phyloP scores from a whole-genome alignment of 2,329 filamentous ascomycete species.

The Verticillium isaacii region DNA sequence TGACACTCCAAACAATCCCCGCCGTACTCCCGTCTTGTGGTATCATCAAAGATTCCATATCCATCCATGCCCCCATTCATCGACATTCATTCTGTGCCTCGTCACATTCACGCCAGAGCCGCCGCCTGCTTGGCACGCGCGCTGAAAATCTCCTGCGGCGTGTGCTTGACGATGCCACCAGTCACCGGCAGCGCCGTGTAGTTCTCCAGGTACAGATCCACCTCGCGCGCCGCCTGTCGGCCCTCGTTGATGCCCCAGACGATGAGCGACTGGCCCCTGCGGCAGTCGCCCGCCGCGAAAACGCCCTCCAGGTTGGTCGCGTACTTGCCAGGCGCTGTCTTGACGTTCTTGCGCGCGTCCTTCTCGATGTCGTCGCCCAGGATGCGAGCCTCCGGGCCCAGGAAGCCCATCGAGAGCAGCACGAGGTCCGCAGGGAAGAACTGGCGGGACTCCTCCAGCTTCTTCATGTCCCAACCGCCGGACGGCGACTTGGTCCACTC shows the following conservation, averaged over 20 bases:
- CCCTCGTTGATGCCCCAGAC: slow-evolving; percentile 99
- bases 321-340: slow-evolving; percentile 85
- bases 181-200: slow-evolving; percentile 80
- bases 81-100: neutral
- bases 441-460: slow-evolving; percentile 85
- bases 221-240: slow-evolving; percentile 85
- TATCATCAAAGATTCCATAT: neutral
- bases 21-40: neutral
- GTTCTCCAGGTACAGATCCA: slow-evolving; percentile 81
- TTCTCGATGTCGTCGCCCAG: slow-evolving; percentile 86
- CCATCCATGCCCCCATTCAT: neutral
- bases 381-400: slow-evolving; percentile 85
- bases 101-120: neutral
- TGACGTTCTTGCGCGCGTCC: slow-evolving; percentile 91
- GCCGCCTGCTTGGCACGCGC: neutral
- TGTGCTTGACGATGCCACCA: slow-evolving; percentile 85
- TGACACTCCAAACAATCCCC: neutral
- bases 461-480: slow-evolving; percentile 98
- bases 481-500: slow-evolving; percentile 90
- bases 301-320: slow-evolving; percentile 82
- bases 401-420: slow-evolving; percentile 93
- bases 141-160: slow-evolving; percentile 64
- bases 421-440: slow-evolving; percentile 97
- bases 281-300: slow-evolving; percentile 92
- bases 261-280: slow-evolving; percentile 90